These are phyloP conservation scores for Emmonsia crescens DNA, from an alignment of 2,329 filamentous ascomycete species.

Conservation along the genomic window DNA sequence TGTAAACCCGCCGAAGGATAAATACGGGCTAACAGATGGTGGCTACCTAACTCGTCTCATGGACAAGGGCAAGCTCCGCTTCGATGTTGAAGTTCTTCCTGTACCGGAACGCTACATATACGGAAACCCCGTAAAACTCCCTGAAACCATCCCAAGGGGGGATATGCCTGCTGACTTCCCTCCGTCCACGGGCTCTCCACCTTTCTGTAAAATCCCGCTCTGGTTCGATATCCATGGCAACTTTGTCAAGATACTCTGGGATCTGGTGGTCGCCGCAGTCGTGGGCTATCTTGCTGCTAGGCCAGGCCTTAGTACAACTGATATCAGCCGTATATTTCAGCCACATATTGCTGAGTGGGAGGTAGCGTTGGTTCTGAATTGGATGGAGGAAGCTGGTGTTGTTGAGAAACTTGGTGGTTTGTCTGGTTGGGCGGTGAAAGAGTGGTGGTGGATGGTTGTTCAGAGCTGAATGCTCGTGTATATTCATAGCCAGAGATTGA, in stretches of 20 bases:
- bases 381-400: constrained; percentile 26
- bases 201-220: constrained; percentile 29
- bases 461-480: background rate
- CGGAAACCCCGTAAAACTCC: constrained; percentile 28
- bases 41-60: constrained; percentile 38
- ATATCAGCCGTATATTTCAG: constrained; percentile 28
- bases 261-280: constrained; percentile 30
- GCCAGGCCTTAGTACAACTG: constrained; percentile 28
- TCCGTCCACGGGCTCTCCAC: background rate
- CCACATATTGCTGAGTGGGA: constrained; percentile 35
- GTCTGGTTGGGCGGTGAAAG: constrained; percentile 22
- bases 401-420: constrained; percentile 11
- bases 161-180: constrained; percentile 8
- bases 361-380: constrained; percentile 29
- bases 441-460: constrained; percentile 35
- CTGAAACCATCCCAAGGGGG: constrained; percentile 21
- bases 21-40: constrained; percentile 37
- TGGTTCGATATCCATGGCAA: constrained; percentile 41
- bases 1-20: constrained; percentile 31
- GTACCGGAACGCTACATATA: constrained; percentile 26
- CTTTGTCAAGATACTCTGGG: constrained; percentile 30
- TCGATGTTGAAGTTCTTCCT: constrained; percentile 31
- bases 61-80: constrained; percentile 34
- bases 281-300: constrained; percentile 32
- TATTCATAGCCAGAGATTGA: background rate